Evolutionary conservation across 75 land plant genomes (phyloP).

Genomic region (Picea sitchensis): DNA sequence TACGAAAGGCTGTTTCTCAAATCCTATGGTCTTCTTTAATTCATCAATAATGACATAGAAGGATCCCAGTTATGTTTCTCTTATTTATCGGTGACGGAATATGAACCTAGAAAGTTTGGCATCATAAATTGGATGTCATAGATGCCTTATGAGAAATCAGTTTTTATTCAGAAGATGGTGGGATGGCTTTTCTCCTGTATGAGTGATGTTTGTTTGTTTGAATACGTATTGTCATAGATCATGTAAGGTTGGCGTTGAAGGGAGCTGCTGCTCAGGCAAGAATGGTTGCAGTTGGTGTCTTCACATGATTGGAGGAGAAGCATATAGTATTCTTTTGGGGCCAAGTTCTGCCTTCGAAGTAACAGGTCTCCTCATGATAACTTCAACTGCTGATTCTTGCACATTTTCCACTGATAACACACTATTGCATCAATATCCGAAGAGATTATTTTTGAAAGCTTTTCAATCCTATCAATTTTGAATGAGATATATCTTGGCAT

Average conservation of each 20-base stretch:
- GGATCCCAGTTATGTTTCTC: conserved; percentile 6
- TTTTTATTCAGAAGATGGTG: conserved; percentile 12
- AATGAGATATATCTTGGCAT: too few species aligned
- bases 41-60: conserved; percentile 5
- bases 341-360: conserved; percentile 6
- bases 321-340: not conserved
- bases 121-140: conserved; percentile 11
- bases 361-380: conserved; percentile 11
- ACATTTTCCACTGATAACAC: conserved; percentile 5
- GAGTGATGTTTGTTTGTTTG: conserved; percentile 14
- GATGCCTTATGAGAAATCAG: conserved; percentile 4
- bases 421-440: conserved; percentile 4
- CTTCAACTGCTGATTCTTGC: conserved; percentile 13
- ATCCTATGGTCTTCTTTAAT: conserved; percentile 9
- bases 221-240: conserved; percentile 11
- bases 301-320: conserved; percentile 1
- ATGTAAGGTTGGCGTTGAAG: conserved; percentile 7
- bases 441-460: conserved; percentile 2
- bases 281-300: conserved; percentile 5
- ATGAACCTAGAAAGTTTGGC: conserved; percentile 6
- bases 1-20: not conserved
- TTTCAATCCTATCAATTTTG: not conserved
- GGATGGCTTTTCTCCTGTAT: conserved; percentile 11
- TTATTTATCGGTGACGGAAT: conserved; percentile 9
- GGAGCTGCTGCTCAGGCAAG: conserved; percentile 7